phyloP scores from a whole-genome alignment of 441 rosid genomes.

The Oxalis stricta region DNA sequence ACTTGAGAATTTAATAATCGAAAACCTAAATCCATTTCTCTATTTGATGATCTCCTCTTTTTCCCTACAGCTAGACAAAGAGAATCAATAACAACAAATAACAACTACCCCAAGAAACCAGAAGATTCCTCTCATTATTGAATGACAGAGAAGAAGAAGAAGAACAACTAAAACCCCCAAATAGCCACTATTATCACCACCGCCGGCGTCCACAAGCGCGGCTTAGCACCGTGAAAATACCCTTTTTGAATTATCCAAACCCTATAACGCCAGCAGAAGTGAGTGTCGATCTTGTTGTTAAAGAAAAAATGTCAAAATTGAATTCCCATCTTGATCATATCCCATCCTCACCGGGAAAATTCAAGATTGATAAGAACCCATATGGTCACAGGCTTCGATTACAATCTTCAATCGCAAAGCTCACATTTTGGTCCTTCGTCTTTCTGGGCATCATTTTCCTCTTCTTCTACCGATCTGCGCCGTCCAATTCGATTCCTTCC shows the following conservation, averaged over 20 bases:
- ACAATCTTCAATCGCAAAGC: constrained; percentile 55
- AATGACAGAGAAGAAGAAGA: constrained; percentile 8
- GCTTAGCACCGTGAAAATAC: no score
- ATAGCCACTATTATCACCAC: no score
- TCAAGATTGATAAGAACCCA: constrained; percentile 90
- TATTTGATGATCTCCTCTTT: no score
- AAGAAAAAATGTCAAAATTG: constrained; percentile 8
- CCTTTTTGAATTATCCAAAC: constrained; percentile 4
- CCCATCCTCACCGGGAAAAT: constrained; percentile 87
- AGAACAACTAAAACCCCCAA: background rate
- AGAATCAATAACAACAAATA: no score
- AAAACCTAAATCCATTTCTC: no score
- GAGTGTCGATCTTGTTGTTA: no score
- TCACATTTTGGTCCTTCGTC: constrained; percentile 68
- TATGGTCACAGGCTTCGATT: constrained; percentile 48
- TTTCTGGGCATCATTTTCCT: constrained; percentile 55
- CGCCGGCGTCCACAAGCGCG: no score
- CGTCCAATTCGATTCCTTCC: constrained; percentile 25
- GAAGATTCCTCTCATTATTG: constrained; percentile 25
- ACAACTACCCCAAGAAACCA: constrained; percentile 38
- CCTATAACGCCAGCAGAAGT: no score
- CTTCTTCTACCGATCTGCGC: constrained; percentile 71
- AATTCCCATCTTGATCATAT: constrained; percentile 71
- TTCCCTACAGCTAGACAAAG: no score
- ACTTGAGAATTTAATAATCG: no score